Conservation (phyloP, 2,329 filamentous ascomycete species). For the Talaromyces islandicus region DNA sequence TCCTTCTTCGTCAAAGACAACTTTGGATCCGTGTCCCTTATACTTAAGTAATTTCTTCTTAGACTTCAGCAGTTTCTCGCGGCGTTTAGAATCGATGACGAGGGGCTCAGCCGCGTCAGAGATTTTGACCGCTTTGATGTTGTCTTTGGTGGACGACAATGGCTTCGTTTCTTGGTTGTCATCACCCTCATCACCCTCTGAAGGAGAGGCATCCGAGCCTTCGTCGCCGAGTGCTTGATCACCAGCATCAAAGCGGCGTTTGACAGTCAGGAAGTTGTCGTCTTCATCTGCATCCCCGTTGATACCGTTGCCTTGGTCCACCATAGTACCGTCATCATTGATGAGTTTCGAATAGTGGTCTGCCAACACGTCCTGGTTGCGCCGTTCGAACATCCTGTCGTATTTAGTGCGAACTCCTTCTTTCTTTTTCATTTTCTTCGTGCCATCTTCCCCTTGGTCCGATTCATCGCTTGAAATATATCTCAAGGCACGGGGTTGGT, state of each 20-base stretch:
- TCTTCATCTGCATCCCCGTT: slow-evolving; percentile 58
- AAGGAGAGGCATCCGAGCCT: slow-evolving; percentile 12
- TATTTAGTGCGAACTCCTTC: slow-evolving; percentile 83
- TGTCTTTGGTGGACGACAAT: slow-evolving; percentile 6
- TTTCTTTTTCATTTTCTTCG: slow-evolving; percentile 56
- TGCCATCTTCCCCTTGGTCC: slow-evolving; percentile 40
- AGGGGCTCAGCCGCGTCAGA: slow-evolving; percentile 59
- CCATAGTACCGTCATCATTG: slow-evolving; percentile 49
- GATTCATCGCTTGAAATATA: slow-evolving; percentile 54
- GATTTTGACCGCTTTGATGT: slow-evolving; percentile 43
- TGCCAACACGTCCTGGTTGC: slow-evolving; percentile 93
- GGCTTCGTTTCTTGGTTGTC: slow-evolving; percentile 29
- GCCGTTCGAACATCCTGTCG: slow-evolving; percentile 95
- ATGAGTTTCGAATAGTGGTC: slow-evolving; percentile 88
- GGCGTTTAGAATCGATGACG: slow-evolving; percentile 86
- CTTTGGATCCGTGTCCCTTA: slow-evolving; percentile 77
- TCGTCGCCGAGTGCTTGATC: slow-evolving; percentile 45
- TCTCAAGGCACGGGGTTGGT: slow-evolving; percentile 61
- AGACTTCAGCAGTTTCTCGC: slow-evolving; percentile 88
- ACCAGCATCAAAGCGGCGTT: slow-evolving; percentile 72
- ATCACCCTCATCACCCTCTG: slow-evolving; percentile 13
- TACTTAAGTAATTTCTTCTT: slow-evolving; percentile 92
- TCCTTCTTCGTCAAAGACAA: slow-evolving; percentile 90
- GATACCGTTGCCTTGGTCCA: slow-evolving; percentile 27
- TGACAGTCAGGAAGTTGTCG: slow-evolving; percentile 80